phyloP scores from a whole-genome alignment of 371 early-diverging fungal species.

The Catenaria anguillulae region DNA sequence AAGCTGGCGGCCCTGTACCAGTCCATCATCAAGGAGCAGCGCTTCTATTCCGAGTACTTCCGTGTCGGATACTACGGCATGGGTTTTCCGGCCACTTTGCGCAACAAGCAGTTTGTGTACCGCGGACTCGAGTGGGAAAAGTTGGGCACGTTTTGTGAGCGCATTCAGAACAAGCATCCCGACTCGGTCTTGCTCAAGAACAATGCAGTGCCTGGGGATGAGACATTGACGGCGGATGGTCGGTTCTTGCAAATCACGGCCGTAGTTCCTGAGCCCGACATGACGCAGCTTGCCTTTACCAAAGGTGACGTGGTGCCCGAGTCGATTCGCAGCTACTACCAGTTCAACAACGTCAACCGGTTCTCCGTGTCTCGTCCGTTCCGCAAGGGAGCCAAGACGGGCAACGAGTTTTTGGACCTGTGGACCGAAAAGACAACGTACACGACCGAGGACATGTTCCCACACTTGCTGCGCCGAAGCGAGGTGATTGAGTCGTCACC shows the following conservation, averaged over 20 bases:
- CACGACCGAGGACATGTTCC: conserved; percentile 49
- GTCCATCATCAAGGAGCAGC: conserved; percentile 40
- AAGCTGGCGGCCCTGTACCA: conserved; percentile 40
- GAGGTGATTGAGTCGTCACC: conserved; percentile 30
- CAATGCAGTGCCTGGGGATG: conserved; percentile 30
- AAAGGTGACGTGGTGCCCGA: conserved; percentile 25
- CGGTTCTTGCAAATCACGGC: conserved; percentile 54
- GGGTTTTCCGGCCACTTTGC: conserved; percentile 39
- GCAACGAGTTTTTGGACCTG: conserved; percentile 50
- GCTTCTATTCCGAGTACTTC: conserved; percentile 53
- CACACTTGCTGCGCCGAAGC: conserved; percentile 44
- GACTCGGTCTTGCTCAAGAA: conserved; percentile 36
- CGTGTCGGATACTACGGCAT: conserved; percentile 60
- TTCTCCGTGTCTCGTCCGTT: conserved; percentile 53
- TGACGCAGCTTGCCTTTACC: conserved; percentile 15
- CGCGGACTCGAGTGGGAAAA: conserved; percentile 59
- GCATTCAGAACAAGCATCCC: conserved; percentile 50
- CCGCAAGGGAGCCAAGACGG: conserved; percentile 21
- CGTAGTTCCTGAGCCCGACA: conserved; percentile 44
- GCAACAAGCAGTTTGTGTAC: conserved; percentile 54
- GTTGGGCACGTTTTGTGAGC: conserved; percentile 53
- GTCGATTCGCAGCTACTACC: conserved; percentile 39
- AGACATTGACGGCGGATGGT: conserved; percentile 37
- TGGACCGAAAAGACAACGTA: conserved; percentile 61
- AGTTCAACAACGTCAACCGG: conserved; percentile 40